Conservation (phyloP, 23 red algal species). For the Cyanidiococcus yangmingshanensis region DNA sequence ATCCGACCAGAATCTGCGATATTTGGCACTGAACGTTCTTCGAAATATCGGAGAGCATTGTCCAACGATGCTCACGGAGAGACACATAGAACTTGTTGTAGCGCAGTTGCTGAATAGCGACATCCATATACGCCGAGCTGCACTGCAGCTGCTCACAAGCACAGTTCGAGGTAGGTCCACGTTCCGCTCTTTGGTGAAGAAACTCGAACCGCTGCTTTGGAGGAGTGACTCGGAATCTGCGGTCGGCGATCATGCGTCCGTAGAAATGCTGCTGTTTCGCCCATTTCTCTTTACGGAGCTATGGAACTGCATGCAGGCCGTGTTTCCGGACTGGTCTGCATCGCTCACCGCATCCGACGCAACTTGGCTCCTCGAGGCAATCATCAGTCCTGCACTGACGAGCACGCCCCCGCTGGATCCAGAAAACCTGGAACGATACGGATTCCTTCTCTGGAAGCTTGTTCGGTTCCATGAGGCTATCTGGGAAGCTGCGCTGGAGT, state of each 20-base stretch:
- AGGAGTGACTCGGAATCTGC: too few relatives aligned
- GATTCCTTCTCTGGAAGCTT: background rate
- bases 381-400: background rate
- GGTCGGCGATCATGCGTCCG: too few relatives aligned
- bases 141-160: constrained; percentile 61
- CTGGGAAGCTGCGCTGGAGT: background rate
- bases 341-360: background rate
- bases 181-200: too few relatives aligned
- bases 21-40: constrained; percentile 73
- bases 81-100: constrained; percentile 60
- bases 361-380: background rate
- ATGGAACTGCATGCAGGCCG: background rate
- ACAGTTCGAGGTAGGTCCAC: too few relatives aligned
- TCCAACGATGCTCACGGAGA: constrained; percentile 35
- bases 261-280: background rate
- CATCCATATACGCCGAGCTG: constrained; percentile 60
- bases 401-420: background rate
- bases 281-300: background rate
- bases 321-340: background rate
- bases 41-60: constrained; percentile 31
- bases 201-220: too few relatives aligned
- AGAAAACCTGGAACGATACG: constrained; percentile 3
- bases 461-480: background rate
- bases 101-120: constrained; percentile 83
- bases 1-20: constrained; percentile 87